These are phyloP conservation scores for Neospermospora avenae DNA, from an alignment of 2,329 filamentous ascomycete species.

Conservation along the genomic window DNA sequence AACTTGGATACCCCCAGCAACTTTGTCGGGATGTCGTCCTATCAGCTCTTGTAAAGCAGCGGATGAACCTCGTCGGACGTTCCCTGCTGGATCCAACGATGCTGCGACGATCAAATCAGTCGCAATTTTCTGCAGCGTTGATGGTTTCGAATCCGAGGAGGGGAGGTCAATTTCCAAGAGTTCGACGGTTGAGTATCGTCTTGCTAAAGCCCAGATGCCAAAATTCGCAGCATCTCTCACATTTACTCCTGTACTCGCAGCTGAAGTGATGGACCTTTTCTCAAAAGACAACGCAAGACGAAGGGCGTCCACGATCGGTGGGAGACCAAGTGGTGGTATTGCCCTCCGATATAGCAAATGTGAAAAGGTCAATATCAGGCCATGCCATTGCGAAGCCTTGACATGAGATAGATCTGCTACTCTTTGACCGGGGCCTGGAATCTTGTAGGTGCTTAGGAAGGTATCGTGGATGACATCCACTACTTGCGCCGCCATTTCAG, in stretches of 20 bases:
- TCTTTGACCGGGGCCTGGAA: constrained; percentile 32
- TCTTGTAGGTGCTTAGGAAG: constrained; percentile 48
- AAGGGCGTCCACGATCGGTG: constrained; percentile 72
- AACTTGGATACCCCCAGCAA: constrained; percentile 76
- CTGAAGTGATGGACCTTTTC: constrained; percentile 77
- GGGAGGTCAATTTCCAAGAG: constrained; percentile 54
- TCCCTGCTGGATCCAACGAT: constrained; percentile 84
- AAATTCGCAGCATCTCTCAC: constrained; percentile 96
- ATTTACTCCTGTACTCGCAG: constrained; percentile 73
- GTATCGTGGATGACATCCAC: constrained; percentile 81
- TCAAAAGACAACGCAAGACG: constrained; percentile 83
- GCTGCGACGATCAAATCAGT: constrained; percentile 78
- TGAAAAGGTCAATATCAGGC: constrained; percentile 80
- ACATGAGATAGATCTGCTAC: constrained; percentile 59
- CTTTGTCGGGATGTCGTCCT: constrained; percentile 83
- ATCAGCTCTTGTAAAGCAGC: constrained; percentile 93
- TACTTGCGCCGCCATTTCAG: constrained; percentile 80
- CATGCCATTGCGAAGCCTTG: constrained; percentile 86
- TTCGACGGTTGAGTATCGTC: constrained; percentile 80
- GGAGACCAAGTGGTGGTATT: constrained; percentile 66
- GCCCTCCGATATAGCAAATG: constrained; percentile 84
- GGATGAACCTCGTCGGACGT: constrained; percentile 88
- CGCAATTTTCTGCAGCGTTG: constrained; percentile 73
- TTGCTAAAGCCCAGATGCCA: constrained; percentile 87
- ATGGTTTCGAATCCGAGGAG: constrained; percentile 23